Percentiles rank a stretch among this genome's conserved stretches.
phyloP scores from a whole-genome alignment of 2,329 filamentous ascomycete species.

The Aspergillus sp. region DNA sequence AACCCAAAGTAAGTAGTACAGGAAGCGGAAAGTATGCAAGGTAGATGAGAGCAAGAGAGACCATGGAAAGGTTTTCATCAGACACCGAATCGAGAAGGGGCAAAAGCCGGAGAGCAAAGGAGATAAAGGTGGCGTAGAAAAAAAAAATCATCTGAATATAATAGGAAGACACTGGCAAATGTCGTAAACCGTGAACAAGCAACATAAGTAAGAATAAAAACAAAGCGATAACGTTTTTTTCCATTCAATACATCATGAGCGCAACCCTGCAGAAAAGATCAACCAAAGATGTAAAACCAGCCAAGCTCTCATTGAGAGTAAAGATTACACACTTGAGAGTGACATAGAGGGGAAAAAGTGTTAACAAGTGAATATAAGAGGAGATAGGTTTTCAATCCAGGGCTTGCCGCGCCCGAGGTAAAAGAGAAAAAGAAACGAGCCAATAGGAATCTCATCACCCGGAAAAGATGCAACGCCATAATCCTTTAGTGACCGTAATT shows the following conservation, averaged over 20 bases:
- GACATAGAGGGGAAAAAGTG: constrained; percentile 21
- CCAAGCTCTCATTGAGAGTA: constrained; percentile 44
- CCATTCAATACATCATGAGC: constrained; percentile 41
- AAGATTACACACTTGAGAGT: constrained; percentile 44
- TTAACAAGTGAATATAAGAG: constrained; percentile 20
- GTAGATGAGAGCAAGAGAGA: constrained; percentile 24
- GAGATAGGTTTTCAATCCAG: constrained; percentile 14
- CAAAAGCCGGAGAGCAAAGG: constrained; percentile 19
- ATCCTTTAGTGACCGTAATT: constrained; percentile 49
- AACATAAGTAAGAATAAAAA: constrained; percentile 23
- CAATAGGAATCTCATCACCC: constrained; percentile 33
- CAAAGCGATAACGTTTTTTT: constrained; percentile 31
- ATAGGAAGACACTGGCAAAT: constrained; percentile 21
- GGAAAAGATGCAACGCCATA: constrained; percentile 29
- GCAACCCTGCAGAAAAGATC: constrained; percentile 29
- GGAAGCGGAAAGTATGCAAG: constrained; percentile 26
- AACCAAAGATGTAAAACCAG: constrained; percentile 32
- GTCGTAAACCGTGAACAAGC: constrained; percentile 23
- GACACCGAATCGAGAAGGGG: constrained; percentile 24
- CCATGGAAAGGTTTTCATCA: constrained; percentile 19
- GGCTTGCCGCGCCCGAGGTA: constrained; percentile 20
- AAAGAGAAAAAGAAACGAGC: constrained; percentile 30
- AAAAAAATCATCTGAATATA: constrained; percentile 17
- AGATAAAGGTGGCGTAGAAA: constrained; percentile 17
- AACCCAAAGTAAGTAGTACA: constrained; percentile 29